Evolutionary conservation across 768 basidiomycete species (phyloP).

Genomic region (Phanerochaete sordida): DNA sequence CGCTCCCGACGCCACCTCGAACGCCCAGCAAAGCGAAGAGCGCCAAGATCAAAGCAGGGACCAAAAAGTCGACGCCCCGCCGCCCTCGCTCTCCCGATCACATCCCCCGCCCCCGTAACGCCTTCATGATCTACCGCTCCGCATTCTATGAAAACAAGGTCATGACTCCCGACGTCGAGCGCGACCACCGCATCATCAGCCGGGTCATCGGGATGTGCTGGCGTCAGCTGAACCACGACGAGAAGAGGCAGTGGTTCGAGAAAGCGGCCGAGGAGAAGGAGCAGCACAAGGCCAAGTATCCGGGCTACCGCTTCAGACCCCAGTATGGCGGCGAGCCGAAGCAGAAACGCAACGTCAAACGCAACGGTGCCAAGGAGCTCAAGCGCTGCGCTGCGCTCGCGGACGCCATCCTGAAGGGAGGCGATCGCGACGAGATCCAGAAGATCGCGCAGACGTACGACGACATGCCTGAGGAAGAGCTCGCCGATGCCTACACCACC

Average conservation of each 20-base stretch:
- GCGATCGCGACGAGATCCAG: background rate
- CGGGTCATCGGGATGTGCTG: slow-evolving; percentile 67
- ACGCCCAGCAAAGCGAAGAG: background rate
- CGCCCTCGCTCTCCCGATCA: slow-evolving; percentile 34
- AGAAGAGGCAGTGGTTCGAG: slow-evolving; percentile 46
- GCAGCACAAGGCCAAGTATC: slow-evolving; percentile 45
- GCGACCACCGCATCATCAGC: slow-evolving; percentile 71
- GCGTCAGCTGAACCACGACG: slow-evolving; percentile 45
- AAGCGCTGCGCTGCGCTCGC: background rate
- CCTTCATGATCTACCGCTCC: slow-evolving; percentile 82
- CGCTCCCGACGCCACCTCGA: background rate
- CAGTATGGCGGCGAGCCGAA: slow-evolving; percentile 32
- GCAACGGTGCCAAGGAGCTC: slow-evolving; percentile 4
- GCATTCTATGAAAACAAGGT: slow-evolving; percentile 53
- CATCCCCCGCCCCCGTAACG: slow-evolving; percentile 77
- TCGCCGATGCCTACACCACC: background rate
- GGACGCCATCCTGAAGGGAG: background rate
- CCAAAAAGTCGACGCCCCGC: background rate
- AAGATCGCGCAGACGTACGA: background rate
- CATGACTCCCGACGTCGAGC: slow-evolving; percentile 49
- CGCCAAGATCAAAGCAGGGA: background rate
- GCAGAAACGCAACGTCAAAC: slow-evolving; percentile 25
- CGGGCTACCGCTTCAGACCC: slow-evolving; percentile 64
- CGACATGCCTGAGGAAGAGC: background rate
- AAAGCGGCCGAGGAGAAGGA: slow-evolving; percentile 34